Evolutionary conservation across 805 yeast species (phyloP).

Genomic region (Candida endomychidarum): DNA sequence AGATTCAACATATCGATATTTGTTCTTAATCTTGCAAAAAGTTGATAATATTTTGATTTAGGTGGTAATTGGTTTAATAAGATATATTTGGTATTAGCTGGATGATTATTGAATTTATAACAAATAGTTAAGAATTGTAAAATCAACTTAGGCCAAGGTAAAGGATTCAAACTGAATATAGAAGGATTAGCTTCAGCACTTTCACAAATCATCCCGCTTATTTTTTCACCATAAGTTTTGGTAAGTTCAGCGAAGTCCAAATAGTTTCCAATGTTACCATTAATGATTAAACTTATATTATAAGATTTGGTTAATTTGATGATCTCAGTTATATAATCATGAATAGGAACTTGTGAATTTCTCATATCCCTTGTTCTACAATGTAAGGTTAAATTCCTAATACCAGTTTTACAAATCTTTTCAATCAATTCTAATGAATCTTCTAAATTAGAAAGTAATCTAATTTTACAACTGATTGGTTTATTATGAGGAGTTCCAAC

Average conservation of each 20-base stretch:
- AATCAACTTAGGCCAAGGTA: constrained; percentile 55
- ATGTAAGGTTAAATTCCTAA: constrained; percentile 82
- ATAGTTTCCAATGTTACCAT: constrained; percentile 68
- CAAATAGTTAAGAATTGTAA: constrained; percentile 60
- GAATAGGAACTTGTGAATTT: constrained; percentile 76
- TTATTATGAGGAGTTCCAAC: constrained; percentile 77
- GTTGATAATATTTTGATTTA: constrained; percentile 57
- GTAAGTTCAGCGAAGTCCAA: constrained; percentile 55
- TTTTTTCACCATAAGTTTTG: constrained; percentile 42
- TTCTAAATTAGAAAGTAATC: constrained; percentile 58
- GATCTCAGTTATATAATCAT: constrained; percentile 65
- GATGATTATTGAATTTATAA: constrained; percentile 54
- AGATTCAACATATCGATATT: constrained; percentile 47
- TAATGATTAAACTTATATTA: constrained; percentile 72
- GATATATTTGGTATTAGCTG: constrained; percentile 80
- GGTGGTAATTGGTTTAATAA: constrained; percentile 79
- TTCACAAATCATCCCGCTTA: constrained; percentile 95
- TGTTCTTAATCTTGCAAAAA: constrained; percentile 51
- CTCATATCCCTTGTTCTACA: constrained; percentile 91
- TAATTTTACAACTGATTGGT: constrained; percentile 88
- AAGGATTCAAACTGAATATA: constrained; percentile 52
- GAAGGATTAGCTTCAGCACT: constrained; percentile 87
- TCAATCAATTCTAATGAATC: constrained; percentile 60
- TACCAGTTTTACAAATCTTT: constrained; percentile 65
- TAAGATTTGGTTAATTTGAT: constrained; percentile 58